These are phyloP conservation scores for Ascosphaera apis DNA, from an alignment of 2,329 filamentous ascomycete genomes.

Conservation along the genomic window DNA sequence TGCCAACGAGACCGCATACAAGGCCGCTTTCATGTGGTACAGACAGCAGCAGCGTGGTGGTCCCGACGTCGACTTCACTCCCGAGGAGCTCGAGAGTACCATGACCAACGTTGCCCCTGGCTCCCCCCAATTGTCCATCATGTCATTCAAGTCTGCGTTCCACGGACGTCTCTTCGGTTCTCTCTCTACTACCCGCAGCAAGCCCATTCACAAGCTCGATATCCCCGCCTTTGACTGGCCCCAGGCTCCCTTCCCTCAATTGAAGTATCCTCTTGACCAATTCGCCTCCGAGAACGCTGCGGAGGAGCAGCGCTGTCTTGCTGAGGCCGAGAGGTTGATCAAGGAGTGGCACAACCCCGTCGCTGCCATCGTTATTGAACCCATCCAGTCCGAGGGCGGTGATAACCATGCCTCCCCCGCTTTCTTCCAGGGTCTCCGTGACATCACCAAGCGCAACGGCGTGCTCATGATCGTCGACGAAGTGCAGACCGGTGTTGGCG, in stretches of 20 bases:
- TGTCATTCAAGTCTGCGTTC: conserved; percentile 79
- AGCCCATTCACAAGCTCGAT: conserved; percentile 81
- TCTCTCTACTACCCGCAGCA: conserved; percentile 84
- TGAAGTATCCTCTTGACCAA: conserved; percentile 61
- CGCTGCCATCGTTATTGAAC: conserved; percentile 83
- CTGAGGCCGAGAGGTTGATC: conserved; percentile 68
- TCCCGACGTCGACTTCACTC: conserved; percentile 51
- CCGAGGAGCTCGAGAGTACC: conserved; percentile 46
- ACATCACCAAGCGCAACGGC: conserved; percentile 83
- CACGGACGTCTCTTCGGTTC: conserved; percentile 91
- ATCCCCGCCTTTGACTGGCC: conserved; percentile 93
- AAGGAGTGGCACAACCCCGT: conserved; percentile 58
- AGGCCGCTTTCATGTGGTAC: conserved; percentile 92
- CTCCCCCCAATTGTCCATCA: conserved; percentile 58
- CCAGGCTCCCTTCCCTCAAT: conserved; percentile 89
- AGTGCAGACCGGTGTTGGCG: conserved; percentile 92
- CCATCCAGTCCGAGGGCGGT: conserved; percentile 91
- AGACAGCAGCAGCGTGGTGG: conserved; percentile 76
- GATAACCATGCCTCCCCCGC: conserved; percentile 83
- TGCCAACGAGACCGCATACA: conserved; percentile 86
- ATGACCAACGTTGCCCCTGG: conserved; percentile 88
- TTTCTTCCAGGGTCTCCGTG: conserved; percentile 60
- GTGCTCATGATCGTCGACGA: conserved; percentile 93
- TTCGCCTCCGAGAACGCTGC: conserved; percentile 72
- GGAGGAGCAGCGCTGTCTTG: conserved; percentile 54